Conservation (phyloP, 257 asterid genomes). For the Capsicum chinense region DNA sequence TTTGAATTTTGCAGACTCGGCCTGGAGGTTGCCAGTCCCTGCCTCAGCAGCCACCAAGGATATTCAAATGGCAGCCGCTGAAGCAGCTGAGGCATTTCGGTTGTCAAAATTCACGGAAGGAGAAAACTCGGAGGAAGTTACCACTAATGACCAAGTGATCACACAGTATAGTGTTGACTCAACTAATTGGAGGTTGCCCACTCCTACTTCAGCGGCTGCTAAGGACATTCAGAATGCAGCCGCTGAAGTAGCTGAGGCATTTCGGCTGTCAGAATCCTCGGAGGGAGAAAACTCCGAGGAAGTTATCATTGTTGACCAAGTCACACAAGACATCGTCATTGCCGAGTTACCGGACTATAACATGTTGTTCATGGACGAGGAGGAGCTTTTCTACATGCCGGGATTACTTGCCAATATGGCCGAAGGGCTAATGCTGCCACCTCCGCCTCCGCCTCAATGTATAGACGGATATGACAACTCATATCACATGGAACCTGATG, state of each 20-base stretch:
- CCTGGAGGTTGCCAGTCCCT: conserved; percentile 52
- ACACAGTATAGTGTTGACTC: not conserved
- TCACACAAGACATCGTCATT: not conserved
- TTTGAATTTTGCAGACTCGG: conserved; percentile 35
- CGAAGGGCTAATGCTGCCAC: conserved; percentile 55
- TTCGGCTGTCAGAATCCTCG: not conserved
- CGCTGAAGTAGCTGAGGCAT: not conserved
- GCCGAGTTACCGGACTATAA: not conserved
- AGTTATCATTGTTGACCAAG: not conserved
- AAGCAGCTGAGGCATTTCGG: conserved; percentile 10
- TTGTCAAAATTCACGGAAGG: not conserved
- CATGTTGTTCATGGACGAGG: conserved; percentile 48
- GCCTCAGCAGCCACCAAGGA: not conserved
- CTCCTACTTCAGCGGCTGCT: conserved; percentile 53
- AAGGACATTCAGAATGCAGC: conserved; percentile 41
- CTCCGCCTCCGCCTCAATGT: conserved; percentile 16
- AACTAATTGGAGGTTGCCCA: conserved; percentile 43
- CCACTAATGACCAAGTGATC: not conserved
- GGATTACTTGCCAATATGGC: conserved; percentile 52
- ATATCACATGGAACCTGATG: not conserved
- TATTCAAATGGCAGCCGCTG: not conserved
- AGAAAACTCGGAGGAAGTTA: not conserved
- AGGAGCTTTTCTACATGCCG: conserved; percentile 51
- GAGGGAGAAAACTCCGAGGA: not conserved
- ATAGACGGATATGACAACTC: not conserved